A percentile compares a stretch with the other conserved stretches of the same genome.
Conservation (phyloP, 176 grass and related monocot genomes). For the Oryza longistaminata region DNA sequence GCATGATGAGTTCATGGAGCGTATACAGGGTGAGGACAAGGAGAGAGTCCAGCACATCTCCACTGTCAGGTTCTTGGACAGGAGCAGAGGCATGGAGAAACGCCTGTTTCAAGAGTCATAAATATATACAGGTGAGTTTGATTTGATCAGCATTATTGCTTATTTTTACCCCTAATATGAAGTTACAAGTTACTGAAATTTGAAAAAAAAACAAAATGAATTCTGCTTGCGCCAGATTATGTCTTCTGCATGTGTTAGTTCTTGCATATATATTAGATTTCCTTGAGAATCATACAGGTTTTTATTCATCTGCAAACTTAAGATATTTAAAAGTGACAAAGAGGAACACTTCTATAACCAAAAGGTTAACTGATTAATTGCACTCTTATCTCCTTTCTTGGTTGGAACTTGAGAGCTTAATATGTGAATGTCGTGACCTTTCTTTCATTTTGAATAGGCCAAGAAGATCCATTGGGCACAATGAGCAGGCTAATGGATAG, state of each 20-base stretch:
- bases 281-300: neutral
- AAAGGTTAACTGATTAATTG: too few species aligned
- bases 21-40: constrained; percentile 13
- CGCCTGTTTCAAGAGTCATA: constrained; percentile 27
- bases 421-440: neutral
- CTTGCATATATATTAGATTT: neutral
- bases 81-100: constrained; percentile 23
- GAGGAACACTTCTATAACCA: neutral
- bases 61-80: constrained; percentile 23
- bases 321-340: neutral
- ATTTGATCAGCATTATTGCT: neutral
- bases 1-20: constrained; percentile 22
- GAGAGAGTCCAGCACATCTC: constrained; percentile 23
- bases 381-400: too few species aligned
- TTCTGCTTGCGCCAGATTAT: too few species aligned
- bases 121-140: neutral
- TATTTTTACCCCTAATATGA: neutral
- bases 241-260: neutral
- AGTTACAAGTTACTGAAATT: neutral
- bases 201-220: too few species aligned
- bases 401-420: too few species aligned
- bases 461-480: neutral
- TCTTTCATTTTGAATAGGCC: neutral
- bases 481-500: neutral
- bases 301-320: neutral